A percentile compares a stretch with the other conserved stretches of the same genome.
Conservation (phyloP, 2,329 filamentous ascomycete species). For the Fusarium domesticum region DNA sequence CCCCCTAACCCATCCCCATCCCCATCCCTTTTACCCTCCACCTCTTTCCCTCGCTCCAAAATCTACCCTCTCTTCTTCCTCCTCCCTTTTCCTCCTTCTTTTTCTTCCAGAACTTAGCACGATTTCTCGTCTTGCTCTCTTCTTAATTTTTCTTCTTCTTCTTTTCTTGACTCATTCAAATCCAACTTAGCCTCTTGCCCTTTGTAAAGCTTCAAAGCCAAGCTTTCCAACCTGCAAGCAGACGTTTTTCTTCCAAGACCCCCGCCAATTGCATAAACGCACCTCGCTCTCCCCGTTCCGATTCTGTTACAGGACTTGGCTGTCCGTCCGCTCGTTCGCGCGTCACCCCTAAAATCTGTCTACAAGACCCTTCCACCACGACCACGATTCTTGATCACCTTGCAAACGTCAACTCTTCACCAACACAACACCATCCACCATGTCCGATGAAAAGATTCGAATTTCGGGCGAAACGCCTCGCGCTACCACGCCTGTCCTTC, state of each 20-base stretch:
- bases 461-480: conserved; percentile 74
- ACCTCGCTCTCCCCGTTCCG: conserved; percentile 29
- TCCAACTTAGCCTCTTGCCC: conserved; percentile 18
- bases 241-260: conserved; percentile 31
- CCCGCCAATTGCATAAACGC: conserved; percentile 37
- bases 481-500: conserved; percentile 63
- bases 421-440: conserved; percentile 47
- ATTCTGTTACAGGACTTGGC: conserved; percentile 32
- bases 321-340: conserved; percentile 42
- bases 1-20: conserved; percentile 15
- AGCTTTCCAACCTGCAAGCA: conserved; percentile 19
- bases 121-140: conserved; percentile 17
- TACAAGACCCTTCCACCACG: conserved; percentile 28
- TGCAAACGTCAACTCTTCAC: conserved; percentile 20
- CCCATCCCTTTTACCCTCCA: conserved; percentile 19
- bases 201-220: conserved; percentile 18
- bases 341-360: conserved; percentile 35
- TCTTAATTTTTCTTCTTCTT: conserved; percentile 21
- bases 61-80: conserved; percentile 7
- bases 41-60: conserved; percentile 8
- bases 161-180: too few species aligned
- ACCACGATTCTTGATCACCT: conserved; percentile 20
- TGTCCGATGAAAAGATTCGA: conserved; percentile 74
- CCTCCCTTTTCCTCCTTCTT: conserved; percentile 9
- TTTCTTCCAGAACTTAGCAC: conserved; percentile 19